These are phyloP conservation scores for Sporormia fimetaria DNA, from an alignment of 495 filamentous ascomycete genomes.

Conservation along the genomic window DNA sequence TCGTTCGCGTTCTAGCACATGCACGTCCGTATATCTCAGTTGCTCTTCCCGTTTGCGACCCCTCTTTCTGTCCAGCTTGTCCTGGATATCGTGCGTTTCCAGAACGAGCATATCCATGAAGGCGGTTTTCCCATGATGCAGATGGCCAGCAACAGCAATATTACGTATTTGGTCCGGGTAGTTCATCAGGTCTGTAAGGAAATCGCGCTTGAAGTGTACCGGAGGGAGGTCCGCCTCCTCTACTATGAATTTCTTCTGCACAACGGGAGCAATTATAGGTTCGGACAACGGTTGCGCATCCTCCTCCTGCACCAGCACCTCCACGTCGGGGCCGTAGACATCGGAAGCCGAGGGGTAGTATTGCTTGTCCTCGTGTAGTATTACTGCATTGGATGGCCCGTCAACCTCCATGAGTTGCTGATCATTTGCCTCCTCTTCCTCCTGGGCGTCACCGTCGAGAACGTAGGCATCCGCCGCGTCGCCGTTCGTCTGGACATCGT, in stretches of 20 bases:
- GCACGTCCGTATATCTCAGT: conserved; percentile 85
- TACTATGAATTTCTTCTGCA: conserved; percentile 89
- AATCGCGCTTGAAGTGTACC: conserved; percentile 74
- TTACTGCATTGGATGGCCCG: conserved; percentile 91
- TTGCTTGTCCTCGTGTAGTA: conserved; percentile 97
- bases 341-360: conserved; percentile 96
- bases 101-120: conserved; percentile 97
- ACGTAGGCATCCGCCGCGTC: conserved; percentile 64
- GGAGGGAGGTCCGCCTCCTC: conserved; percentile 84
- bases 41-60: conserved; percentile 82
- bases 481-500: conserved; percentile 60
- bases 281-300: conserved; percentile 86
- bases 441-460: conserved; percentile 55
- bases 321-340: conserved; percentile 85
- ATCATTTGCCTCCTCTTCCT: conserved; percentile 48
- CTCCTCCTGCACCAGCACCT: conserved; percentile 93
- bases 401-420: conserved; percentile 94
- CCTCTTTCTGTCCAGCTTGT: conserved; percentile 61
- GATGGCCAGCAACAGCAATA: conserved; percentile 78
- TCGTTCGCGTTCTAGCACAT: conserved; percentile 76
- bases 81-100: conserved; percentile 80
- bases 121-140: conserved; percentile 96
- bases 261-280: conserved; percentile 86
- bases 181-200: conserved; percentile 94
- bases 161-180: conserved; percentile 91